Evolutionary conservation across 2,329 filamentous ascomycete species (phyloP).

Genomic region (Exophiala sideris): DNA sequence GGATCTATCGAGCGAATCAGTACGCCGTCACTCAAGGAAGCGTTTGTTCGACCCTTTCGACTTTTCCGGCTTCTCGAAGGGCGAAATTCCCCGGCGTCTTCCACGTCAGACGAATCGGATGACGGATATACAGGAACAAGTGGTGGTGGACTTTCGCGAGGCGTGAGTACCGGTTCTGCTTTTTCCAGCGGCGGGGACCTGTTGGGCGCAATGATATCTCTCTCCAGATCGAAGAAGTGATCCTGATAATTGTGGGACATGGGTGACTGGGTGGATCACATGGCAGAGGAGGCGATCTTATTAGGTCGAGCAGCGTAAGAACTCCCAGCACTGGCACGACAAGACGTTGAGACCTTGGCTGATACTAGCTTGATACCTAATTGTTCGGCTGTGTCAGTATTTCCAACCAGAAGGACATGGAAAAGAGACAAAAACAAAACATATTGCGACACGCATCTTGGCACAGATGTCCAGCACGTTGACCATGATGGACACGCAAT

Average conservation of each 20-base stretch:
- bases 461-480: neutral
- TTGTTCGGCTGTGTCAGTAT: neutral
- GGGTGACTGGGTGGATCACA: slow-evolving; percentile 17
- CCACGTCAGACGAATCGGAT: slow-evolving; percentile 23
- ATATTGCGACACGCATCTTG: too few relatives aligned
- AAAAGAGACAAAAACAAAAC: neutral
- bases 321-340: too few relatives aligned
- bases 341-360: neutral
- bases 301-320: too few relatives aligned
- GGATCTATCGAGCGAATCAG: slow-evolving; percentile 64
- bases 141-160: slow-evolving; percentile 35
- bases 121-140: slow-evolving; percentile 20
- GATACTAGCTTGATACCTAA: neutral
- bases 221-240: slow-evolving; percentile 14
- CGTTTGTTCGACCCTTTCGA: slow-evolving; percentile 33
- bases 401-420: neutral
- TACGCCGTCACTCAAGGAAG: slow-evolving; percentile 60
- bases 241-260: slow-evolving; percentile 20
- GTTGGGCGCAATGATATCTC: slow-evolving; percentile 13
- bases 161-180: slow-evolving; percentile 33
- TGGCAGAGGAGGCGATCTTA: slow-evolving; percentile 5
- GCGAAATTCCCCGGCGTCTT: slow-evolving; percentile 14
- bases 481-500: neutral
- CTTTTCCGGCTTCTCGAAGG: slow-evolving; percentile 26
- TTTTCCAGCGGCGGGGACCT: slow-evolving; percentile 37